A percentile compares a stretch with the other conserved stretches of the same genome.
Conservation (phyloP, 1,139 yeast species). For the Yamadazyma atmosphaerica region DNA sequence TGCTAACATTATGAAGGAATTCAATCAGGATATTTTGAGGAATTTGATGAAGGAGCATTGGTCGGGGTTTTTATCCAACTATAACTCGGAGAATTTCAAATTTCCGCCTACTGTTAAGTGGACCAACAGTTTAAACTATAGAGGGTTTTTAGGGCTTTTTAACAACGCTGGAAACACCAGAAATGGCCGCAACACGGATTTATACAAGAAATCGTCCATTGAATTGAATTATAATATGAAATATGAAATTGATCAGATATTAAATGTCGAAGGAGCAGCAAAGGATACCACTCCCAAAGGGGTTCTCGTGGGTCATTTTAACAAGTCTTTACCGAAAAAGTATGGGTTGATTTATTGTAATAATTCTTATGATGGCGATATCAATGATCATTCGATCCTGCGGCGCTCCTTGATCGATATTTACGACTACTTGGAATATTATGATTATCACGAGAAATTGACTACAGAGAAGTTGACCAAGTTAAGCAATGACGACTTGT, state of each 20-base stretch:
- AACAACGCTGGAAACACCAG: constrained; percentile 9
- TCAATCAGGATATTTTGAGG: constrained; percentile 19
- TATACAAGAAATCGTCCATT: constrained; percentile 33
- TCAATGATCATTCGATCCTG: constrained; percentile 10
- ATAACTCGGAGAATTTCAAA: constrained; percentile 25
- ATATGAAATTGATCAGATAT: constrained; percentile 21
- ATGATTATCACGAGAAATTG: constrained; percentile 32
- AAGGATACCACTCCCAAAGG: constrained; percentile 20
- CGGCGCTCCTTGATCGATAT: constrained; percentile 23
- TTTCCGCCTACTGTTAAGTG: constrained; percentile 30
- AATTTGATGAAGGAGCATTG: constrained; percentile 27
- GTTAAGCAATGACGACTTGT: constrained; percentile 20
- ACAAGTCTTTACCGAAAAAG: constrained; percentile 27
- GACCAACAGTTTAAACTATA: constrained; percentile 38
- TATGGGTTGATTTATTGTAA: constrained; percentile 32
- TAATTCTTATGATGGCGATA: constrained; percentile 12
- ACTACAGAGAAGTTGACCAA: constrained; percentile 19
- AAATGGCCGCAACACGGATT: not conserved
- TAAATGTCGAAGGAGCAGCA: constrained; percentile 5
- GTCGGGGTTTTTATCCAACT: constrained; percentile 28
- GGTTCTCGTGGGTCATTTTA: constrained; percentile 27
- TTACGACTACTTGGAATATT: constrained; percentile 35
- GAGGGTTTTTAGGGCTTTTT: constrained; percentile 38
- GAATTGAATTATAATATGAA: constrained; percentile 17
- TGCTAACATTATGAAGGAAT: constrained; percentile 16